These are phyloP conservation scores for Dichomitus squalens DNA, from an alignment of 1,284 basidiomycete species.

Conservation along the genomic window DNA sequence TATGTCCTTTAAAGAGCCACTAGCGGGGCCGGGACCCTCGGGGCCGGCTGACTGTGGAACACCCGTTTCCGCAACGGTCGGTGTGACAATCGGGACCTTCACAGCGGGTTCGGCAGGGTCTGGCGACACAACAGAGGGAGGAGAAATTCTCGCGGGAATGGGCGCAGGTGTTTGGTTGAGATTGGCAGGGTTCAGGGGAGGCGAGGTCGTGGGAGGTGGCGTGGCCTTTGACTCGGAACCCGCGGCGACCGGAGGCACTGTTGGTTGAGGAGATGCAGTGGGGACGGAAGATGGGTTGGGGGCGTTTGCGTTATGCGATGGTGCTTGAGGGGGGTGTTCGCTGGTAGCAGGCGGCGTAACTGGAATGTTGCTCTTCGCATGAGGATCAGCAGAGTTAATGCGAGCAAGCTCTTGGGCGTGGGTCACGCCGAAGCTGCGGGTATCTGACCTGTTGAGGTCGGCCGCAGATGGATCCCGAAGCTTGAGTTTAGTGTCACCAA, in stretches of 20 bases:
- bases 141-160: constrained; percentile 41
- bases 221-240: constrained; percentile 2
- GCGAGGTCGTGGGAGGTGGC: constrained; percentile 30
- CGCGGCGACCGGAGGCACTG: neutral
- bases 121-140: constrained; percentile 32
- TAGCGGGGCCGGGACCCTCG: constrained; percentile 65
- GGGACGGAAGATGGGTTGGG: constrained; percentile 5
- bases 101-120: constrained; percentile 33
- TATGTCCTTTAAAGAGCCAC: constrained; percentile 61
- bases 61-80: constrained; percentile 69
- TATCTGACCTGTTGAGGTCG: constrained; percentile 71
- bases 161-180: constrained; percentile 61
- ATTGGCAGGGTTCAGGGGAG: constrained; percentile 51
- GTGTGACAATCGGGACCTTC: constrained; percentile 41
- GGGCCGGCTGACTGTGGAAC: constrained; percentile 53
- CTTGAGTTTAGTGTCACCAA: constrained; percentile 59
- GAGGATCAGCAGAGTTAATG: constrained; percentile 44
- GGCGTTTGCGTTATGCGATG: constrained; percentile 17
- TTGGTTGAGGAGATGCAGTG: constrained; percentile 16
- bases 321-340: constrained; percentile 16
- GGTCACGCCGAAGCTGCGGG: constrained; percentile 78
- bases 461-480: constrained; percentile 42
- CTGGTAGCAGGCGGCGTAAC: constrained; percentile 42
- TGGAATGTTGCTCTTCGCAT: constrained; percentile 39
- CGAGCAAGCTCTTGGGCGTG: constrained; percentile 71